These are phyloP conservation scores for Inga laurina DNA, from an alignment of 306 rosid species.

Conservation along the genomic window DNA sequence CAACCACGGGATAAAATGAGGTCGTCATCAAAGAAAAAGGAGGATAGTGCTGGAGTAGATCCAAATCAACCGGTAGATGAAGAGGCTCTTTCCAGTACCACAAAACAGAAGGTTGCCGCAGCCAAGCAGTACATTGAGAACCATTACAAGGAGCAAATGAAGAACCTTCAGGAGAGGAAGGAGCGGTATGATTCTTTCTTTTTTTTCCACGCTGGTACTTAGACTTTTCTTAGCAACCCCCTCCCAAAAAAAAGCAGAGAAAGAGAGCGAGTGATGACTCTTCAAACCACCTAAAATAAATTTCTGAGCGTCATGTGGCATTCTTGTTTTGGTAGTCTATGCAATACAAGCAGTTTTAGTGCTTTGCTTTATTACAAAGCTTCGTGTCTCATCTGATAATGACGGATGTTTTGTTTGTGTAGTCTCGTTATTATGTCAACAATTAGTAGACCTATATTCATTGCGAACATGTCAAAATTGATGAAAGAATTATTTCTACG, in stretches of 20 bases:
- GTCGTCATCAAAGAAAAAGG: conserved; percentile 64
- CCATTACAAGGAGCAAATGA: conserved; percentile 98
- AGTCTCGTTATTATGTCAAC: neutral
- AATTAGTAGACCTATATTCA: neutral
- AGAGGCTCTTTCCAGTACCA: conserved; percentile 66
- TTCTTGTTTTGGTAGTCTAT: neutral
- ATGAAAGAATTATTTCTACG: conserved; percentile 20
- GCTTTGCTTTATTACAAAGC: neutral
- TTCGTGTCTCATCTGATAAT: neutral
- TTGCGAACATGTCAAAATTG: conserved; percentile 24
- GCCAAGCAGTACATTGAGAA: conserved; percentile 97
- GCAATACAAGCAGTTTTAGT: neutral
- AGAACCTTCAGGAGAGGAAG: conserved; percentile 89
- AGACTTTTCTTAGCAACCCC: neutral
- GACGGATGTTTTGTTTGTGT: conserved; percentile 5
- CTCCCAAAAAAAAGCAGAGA: neutral
- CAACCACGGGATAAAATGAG: conserved; percentile 79
- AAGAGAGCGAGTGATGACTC: neutral
- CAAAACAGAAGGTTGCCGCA: conserved; percentile 92
- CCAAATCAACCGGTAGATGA: conserved; percentile 45
- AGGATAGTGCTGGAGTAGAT: conserved; percentile 43
- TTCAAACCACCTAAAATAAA: neutral
- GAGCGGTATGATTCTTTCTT: conserved; percentile 63
- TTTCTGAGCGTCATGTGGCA: neutral
- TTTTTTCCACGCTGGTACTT: neutral